phyloP scores from a whole-genome alignment of 192 early-diverging fungal genomes.

The Chytriomyces sp. region DNA sequence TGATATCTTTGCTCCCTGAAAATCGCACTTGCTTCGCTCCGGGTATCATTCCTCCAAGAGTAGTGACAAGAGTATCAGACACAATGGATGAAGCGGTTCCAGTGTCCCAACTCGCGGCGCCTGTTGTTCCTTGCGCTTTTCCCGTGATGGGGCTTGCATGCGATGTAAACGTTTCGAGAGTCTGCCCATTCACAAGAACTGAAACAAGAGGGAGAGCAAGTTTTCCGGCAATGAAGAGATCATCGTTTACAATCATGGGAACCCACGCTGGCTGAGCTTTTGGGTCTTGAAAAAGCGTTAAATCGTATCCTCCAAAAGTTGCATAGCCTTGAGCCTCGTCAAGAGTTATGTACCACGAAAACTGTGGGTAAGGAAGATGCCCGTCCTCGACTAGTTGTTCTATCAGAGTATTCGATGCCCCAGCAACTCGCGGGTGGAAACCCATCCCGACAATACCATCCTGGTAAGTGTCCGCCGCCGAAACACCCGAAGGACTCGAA shows the following conservation, averaged over 20 bases:
- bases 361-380: conserved; percentile 21
- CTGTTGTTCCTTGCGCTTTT: conserved; percentile 8
- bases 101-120: conserved; percentile 44
- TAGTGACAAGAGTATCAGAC: conserved; percentile 13
- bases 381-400: neutral
- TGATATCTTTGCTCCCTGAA: neutral
- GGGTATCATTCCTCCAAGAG: conserved; percentile 12
- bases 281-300: conserved; percentile 25
- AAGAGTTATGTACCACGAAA: conserved; percentile 45
- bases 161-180: conserved; percentile 22
- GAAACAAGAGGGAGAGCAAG: neutral
- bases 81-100: conserved; percentile 45
- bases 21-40: conserved; percentile 2
- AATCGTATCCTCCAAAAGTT: conserved; percentile 51
- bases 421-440: conserved; percentile 27
- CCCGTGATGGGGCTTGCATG: conserved; percentile 16
- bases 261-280: conserved; percentile 30
- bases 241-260: conserved; percentile 7
- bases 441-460: conserved; percentile 52
- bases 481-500: conserved; percentile 5
- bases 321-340: conserved; percentile 28
- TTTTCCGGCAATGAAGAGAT: neutral
- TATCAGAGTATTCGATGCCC: conserved; percentile 24
- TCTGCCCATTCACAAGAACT: conserved; percentile 22
- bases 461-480: conserved; percentile 12